Evolutionary conservation across 2,329 filamentous ascomycete genomes (phyloP).

Genomic region (Phaeophleospora eucalypticola): DNA sequence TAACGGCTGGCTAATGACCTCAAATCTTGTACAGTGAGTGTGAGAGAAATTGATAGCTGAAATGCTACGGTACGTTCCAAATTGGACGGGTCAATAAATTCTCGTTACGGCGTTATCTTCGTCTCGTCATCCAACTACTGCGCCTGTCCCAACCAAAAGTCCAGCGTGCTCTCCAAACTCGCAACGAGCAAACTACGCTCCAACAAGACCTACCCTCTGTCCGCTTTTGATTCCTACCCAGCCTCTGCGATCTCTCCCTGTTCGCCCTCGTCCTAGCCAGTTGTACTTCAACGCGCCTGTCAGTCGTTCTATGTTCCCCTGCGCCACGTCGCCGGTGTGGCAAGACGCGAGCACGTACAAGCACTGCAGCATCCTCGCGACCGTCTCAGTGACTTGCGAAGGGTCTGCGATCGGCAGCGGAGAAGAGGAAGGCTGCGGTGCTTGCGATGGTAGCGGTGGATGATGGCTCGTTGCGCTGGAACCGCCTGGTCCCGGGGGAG

Average conservation of each 20-base stretch:
- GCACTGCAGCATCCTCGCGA: conserved; percentile 93
- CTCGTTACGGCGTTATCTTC: background rate
- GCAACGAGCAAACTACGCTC: conserved; percentile 2
- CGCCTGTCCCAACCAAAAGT: background rate
- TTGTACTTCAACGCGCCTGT: conserved; percentile 90
- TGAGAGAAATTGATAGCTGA: background rate
- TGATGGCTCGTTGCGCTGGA: conserved; percentile 21
- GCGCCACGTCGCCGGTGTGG: conserved; percentile 66
- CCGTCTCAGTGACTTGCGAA: conserved; percentile 86
- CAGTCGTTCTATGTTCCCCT: conserved; percentile 76
- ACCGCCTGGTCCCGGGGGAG: conserved; percentile 20
- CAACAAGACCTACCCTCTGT: conserved; percentile 28
- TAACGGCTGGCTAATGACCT: background rate
- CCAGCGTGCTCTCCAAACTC: background rate
- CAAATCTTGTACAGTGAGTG: background rate
- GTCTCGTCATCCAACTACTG: background rate
- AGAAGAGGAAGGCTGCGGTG: conserved; percentile 19
- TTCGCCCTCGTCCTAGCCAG: conserved; percentile 87
- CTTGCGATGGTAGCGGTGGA: no score
- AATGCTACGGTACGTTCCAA: background rate
- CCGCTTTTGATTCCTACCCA: conserved; percentile 67
- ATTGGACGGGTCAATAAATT: background rate
- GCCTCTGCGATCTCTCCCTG: conserved; percentile 80
- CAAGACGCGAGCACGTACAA: conserved; percentile 83
- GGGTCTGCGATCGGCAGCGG: conserved; percentile 26